Evolutionary conservation across 2,329 filamentous ascomycete genomes (phyloP).

Genomic region (Pyrenophora tritici-repentis): DNA sequence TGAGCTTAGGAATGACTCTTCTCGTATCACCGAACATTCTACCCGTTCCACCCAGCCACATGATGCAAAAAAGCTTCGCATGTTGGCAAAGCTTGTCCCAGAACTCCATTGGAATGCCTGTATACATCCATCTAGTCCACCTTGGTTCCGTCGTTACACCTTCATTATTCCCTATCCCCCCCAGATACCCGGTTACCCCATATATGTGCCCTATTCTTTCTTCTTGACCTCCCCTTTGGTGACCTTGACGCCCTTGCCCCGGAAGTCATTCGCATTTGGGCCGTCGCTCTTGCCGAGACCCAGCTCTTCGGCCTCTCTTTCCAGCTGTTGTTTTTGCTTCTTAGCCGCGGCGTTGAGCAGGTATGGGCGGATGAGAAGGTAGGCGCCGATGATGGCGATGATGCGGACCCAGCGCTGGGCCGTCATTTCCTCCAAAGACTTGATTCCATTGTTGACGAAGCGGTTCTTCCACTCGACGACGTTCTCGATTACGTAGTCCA

Average conservation of each 20-base stretch:
- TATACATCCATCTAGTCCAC: background rate
- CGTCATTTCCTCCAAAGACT: constrained; percentile 52
- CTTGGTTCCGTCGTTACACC: background rate
- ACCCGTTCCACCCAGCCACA: constrained; percentile 12
- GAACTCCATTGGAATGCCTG: constrained; percentile 3
- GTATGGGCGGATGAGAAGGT: constrained; percentile 72
- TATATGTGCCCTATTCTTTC: constrained; percentile 16
- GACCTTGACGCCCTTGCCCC: constrained; percentile 30
- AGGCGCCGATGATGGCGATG: constrained; percentile 72
- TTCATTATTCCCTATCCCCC: background rate
- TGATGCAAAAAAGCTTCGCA: background rate
- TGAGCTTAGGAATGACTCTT: constrained; percentile 8
- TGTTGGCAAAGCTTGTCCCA: constrained; percentile 3
- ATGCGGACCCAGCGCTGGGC: constrained; percentile 65
- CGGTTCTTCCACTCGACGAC: constrained; percentile 44
- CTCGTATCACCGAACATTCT: constrained; percentile 13
- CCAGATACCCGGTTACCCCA: no score
- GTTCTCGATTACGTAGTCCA: constrained; percentile 30
- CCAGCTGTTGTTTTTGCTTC: constrained; percentile 67
- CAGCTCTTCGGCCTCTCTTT: constrained; percentile 54
- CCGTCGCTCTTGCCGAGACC: constrained; percentile 37
- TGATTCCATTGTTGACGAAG: constrained; percentile 49
- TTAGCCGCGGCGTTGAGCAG: constrained; percentile 69
- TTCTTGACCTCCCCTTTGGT: constrained; percentile 55
- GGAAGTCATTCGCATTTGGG: constrained; percentile 40